Evolutionary conservation across 805 yeast species (phyloP).

Genomic region (Candida sphagnicola): DNA sequence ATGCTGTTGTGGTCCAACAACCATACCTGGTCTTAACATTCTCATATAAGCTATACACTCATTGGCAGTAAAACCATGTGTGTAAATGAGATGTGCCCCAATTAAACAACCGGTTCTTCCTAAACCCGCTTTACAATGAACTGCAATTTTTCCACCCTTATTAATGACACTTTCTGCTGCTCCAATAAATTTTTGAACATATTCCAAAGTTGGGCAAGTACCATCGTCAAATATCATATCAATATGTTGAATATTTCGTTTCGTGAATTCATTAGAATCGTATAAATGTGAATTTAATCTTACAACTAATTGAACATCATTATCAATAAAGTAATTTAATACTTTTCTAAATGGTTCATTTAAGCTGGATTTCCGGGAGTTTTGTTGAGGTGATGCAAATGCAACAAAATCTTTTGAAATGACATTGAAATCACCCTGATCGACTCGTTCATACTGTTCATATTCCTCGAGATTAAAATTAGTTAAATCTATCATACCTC

Average conservation of each 20-base stretch:
- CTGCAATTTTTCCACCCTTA: constrained; percentile 91
- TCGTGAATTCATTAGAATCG: constrained; percentile 78
- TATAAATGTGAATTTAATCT: constrained; percentile 89
- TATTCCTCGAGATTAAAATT: constrained; percentile 88
- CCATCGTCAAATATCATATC: constrained; percentile 99
- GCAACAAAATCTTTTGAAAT: constrained; percentile 93
- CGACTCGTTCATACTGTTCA: constrained; percentile 92
- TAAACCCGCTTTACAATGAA: constrained; percentile 98
- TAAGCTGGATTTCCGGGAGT: constrained; percentile 41
- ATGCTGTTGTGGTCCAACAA: constrained; percentile 99
- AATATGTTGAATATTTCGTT: constrained; percentile 78
- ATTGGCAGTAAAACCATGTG: constrained; percentile 94
- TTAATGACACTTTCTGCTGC: constrained; percentile 88
- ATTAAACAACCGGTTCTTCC: constrained; percentile 98
- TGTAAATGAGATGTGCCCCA: constrained; percentile 94
- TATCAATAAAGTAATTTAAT: constrained; percentile 64
- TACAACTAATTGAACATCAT: constrained; percentile 83
- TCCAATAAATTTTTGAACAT: constrained; percentile 88
- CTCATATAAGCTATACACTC: constrained; percentile 97
- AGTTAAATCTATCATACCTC: constrained; percentile 82
- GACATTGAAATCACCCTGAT: constrained; percentile 93
- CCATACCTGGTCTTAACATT: constrained; percentile 98
- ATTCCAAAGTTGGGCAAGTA: constrained; percentile 93
- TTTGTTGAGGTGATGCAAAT: constrained; percentile 92
- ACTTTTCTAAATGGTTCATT: constrained; percentile 82